Base-by-base conservation (phyloP, 1,284 basidiomycete genomes). In the Rhodotorula sp. region DNA sequence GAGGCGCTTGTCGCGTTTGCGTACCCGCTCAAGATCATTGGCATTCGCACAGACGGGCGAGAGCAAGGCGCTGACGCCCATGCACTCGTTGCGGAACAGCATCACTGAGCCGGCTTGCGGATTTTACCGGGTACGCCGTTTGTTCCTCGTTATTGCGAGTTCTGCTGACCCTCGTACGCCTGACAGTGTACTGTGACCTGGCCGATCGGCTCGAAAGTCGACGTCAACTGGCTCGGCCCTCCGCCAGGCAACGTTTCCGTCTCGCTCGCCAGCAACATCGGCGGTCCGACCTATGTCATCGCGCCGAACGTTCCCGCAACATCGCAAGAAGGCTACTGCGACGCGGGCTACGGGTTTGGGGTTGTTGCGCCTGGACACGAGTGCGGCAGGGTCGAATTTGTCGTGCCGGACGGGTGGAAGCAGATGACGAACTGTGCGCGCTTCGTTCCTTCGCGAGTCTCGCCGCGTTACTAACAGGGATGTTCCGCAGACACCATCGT, bases 151-250 rank as follows among this genome's bases (percentile, higher is more conserved):
- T 30, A 0, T n/a, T 2, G 9, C 15, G 22, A 26, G 11, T 31
- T 15, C 10, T 16, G 28, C 28, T 10, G 20, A 54, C 10, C 28
- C 20, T 13, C 18, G 9, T 4, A n/a, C 26, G 52, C 52, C 34
- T 16, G 2, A 26, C 65, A 73, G 65, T 75, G 74, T 61, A 50
- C 37, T 31, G 71, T 75, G 9, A 68, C 63, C 20, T 75, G 74
- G 74, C 52, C 64, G 6, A 53, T 73, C 47, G 71, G 74, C n/a
- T 64, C 68, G 24, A 7, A 51, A 7, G 66, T 68, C 37, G 65
- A 62, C n/a, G 71, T 75, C 47, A 75, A 75, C 64, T 75, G 74
- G 74, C 59, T 75, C 60, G 60, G 62, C 31, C 74, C 73, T 24
- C 68, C 67, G 2, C 37, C 54, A 5, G 74, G 74, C 26, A 56